A percentile compares a stretch with the other conserved stretches of the same genome.
Evolutionary conservation across 163 green algal species (phyloP).

Genomic region (Smithsoniella earleae): DNA sequence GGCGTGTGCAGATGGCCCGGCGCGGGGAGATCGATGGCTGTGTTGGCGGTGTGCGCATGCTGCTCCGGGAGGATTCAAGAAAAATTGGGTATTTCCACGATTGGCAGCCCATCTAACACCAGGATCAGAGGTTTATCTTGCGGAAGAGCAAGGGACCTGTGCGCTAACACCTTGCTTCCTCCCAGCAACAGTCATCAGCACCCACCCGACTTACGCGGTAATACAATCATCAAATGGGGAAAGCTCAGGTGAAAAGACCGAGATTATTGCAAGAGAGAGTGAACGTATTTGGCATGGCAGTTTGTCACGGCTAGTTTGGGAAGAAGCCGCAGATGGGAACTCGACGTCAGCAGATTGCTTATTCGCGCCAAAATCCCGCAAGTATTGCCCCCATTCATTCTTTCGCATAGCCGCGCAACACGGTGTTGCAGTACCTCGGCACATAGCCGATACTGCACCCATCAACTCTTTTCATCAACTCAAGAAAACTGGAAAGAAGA

Average conservation of each 20-base stretch:
- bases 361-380: conserved; percentile 5
- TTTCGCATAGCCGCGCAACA: neutral
- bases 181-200: neutral
- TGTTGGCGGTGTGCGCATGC: conserved; percentile 3
- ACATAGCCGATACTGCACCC: too few species aligned
- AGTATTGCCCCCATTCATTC: conserved; percentile 4
- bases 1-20: conserved; percentile 18
- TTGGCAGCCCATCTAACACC: neutral
- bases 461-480: too few species aligned
- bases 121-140: neutral
- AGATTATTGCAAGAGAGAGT: neutral
- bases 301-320: neutral
- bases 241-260: too few species aligned
- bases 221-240: too few species aligned
- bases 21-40: neutral
- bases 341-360: neutral
- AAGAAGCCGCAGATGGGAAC: neutral
- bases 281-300: conserved; percentile 2
- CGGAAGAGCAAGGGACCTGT: too few species aligned
- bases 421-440: neutral
- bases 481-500: too few species aligned
- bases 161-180: neutral
- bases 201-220: neutral
- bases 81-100: neutral
- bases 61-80: neutral